phyloP scores from a whole-genome alignment of 805 yeast genomes.

The Saturnispora saitoi region DNA sequence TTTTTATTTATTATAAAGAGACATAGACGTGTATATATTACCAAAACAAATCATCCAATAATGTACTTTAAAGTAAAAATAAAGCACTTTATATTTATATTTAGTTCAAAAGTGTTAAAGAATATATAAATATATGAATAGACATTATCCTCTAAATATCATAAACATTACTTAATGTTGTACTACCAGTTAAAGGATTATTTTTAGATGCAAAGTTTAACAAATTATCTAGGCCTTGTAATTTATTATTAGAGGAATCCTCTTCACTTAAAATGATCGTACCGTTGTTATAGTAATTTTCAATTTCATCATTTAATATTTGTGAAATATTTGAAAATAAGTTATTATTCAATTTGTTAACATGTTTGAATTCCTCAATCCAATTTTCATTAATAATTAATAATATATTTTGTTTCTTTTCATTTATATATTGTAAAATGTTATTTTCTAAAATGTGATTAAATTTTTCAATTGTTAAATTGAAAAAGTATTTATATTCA shows the following conservation, averaged over 20 bases:
- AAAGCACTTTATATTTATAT: background rate
- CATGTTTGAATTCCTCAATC: slow-evolving; percentile 21
- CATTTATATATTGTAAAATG: slow-evolving; percentile 22
- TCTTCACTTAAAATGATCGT: slow-evolving; percentile 10
- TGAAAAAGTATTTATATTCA: slow-evolving; percentile 41
- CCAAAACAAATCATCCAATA: background rate
- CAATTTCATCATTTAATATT: slow-evolving; percentile 22
- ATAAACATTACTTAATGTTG: slow-evolving; percentile 21
- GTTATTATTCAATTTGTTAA: slow-evolving; percentile 26
- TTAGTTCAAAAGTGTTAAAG: background rate
- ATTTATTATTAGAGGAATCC: slow-evolving; percentile 8
- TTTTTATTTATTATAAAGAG: background rate
- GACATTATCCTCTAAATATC: background rate
- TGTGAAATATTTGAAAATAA: slow-evolving; percentile 22
- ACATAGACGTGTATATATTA: background rate
- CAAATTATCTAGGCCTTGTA: slow-evolving; percentile 23
- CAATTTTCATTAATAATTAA: slow-evolving; percentile 27
- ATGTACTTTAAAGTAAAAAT: background rate
- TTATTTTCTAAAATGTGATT: slow-evolving; percentile 24
- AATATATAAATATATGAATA: background rate
- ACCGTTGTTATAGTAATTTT: slow-evolving; percentile 20
- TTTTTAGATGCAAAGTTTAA: slow-evolving; percentile 26
- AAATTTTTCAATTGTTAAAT: slow-evolving; percentile 28
- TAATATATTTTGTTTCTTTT: slow-evolving; percentile 28
- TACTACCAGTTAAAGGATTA: slow-evolving; percentile 24